These are phyloP conservation scores for Xylariomycetidae sp. DNA, from an alignment of 2,329 filamentous ascomycete species.

Conservation along the genomic window DNA sequence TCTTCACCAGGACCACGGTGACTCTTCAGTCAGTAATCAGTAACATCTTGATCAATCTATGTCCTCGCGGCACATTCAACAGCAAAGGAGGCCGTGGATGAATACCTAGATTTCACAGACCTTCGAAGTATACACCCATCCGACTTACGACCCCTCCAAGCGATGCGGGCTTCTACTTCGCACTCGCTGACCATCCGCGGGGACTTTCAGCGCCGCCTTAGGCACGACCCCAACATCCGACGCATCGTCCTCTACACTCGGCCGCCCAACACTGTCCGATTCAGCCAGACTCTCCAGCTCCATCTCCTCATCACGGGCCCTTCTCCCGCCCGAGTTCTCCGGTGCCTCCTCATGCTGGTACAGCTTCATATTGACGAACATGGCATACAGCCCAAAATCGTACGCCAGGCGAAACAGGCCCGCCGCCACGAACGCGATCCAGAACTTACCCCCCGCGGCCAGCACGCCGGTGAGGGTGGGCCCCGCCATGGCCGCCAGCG, in stretches of 20 bases:
- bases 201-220: background rate
- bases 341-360: conserved; percentile 34
- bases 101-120: no score
- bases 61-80: no score
- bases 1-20: no score
- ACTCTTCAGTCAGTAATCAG: no score
- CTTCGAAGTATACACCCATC: no score
- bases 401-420: conserved; percentile 49
- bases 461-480: conserved; percentile 51
- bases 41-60: no score
- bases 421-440: conserved; percentile 56
- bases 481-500: conserved; percentile 48
- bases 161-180: conserved; percentile 3
- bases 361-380: conserved; percentile 54
- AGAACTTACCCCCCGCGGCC: conserved; percentile 47
- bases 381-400: conserved; percentile 50
- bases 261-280: conserved; percentile 11
- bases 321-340: conserved; percentile 5
- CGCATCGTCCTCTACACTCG: background rate
- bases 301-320: conserved; percentile 17
- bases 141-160: background rate
- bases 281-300: conserved; percentile 16
- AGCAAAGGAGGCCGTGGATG: no score
- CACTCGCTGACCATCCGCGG: background rate
- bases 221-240: background rate